These are phyloP conservation scores for Globisporangium cylindrosporum DNA, from an alignment of 352 stramenopile species.

Conservation along the genomic window DNA sequence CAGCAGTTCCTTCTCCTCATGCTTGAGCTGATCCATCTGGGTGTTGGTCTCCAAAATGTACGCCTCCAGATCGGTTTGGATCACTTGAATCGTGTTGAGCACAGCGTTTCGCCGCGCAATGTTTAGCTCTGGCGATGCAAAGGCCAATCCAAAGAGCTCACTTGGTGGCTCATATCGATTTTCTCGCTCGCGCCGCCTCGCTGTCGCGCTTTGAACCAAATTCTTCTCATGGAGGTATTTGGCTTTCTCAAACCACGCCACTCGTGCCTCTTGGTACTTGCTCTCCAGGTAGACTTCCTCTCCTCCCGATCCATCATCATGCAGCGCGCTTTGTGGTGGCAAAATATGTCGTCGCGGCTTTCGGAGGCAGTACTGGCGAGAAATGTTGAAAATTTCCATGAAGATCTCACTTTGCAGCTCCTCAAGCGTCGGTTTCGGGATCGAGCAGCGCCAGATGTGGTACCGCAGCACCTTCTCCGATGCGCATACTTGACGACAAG, in stretches of 20 bases:
- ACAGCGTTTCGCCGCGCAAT: constrained; percentile 60
- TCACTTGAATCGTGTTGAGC: constrained; percentile 35
- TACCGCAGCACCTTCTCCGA: constrained; percentile 69
- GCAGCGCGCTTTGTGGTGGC: constrained; percentile 15
- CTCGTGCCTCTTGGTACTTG: constrained; percentile 57
- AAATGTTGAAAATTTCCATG: constrained; percentile 73
- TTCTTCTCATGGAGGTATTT: constrained; percentile 37
- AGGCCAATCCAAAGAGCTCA: constrained; percentile 59
- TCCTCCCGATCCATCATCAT: constrained; percentile 18
- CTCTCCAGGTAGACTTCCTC: constrained; percentile 68
- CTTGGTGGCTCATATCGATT: constrained; percentile 41
- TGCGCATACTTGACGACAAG: constrained; percentile 63
- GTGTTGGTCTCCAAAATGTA: constrained; percentile 66
- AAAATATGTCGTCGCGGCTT: constrained; percentile 59
- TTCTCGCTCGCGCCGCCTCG: constrained; percentile 24
- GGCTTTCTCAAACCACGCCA: constrained; percentile 39
- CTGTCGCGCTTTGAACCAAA: constrained; percentile 29
- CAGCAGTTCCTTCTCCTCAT: constrained; percentile 66
- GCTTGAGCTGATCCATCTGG: constrained; percentile 47
- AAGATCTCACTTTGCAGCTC: constrained; percentile 62
- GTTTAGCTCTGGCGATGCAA: constrained; percentile 59
- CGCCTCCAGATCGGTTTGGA: constrained; percentile 54
- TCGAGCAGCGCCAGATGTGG: constrained; percentile 68
- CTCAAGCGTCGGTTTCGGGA: constrained; percentile 48
- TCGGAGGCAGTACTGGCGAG: constrained; percentile 68